phyloP scores from a whole-genome alignment of 2,329 filamentous ascomycete species.

The Falciphora oryzae region DNA sequence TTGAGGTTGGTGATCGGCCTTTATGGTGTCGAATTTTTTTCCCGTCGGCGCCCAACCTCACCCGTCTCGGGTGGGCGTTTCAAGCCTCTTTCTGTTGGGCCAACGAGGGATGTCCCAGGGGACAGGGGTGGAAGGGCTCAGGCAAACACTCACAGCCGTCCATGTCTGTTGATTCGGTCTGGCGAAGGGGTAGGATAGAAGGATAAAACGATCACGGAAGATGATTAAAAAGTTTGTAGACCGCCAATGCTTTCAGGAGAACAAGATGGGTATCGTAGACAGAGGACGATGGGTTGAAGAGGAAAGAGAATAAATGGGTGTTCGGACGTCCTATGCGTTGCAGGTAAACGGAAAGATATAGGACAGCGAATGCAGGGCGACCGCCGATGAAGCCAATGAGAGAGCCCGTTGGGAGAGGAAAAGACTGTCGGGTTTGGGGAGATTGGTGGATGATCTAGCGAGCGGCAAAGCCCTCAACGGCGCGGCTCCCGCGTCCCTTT shows the following conservation, averaged over 20 bases:
- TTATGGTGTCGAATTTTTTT: background rate
- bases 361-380: background rate
- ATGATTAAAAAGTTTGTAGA: background rate
- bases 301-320: background rate
- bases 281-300: background rate
- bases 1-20: background rate
- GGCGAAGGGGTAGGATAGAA: slow-evolving; percentile 15
- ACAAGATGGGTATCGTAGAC: slow-evolving; percentile 5
- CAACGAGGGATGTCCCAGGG: background rate
- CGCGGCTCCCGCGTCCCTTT: slow-evolving; percentile 18
- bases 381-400: background rate
- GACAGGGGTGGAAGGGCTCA: background rate
- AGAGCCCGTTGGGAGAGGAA: slow-evolving; percentile 10
- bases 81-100: background rate
- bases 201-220: slow-evolving; percentile 15
- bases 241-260: background rate
- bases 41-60: background rate
- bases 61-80: too few relatives aligned
- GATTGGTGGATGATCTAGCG: slow-evolving; percentile 11
- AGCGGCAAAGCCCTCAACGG: slow-evolving; percentile 2
- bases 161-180: background rate
- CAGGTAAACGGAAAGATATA: background rate
- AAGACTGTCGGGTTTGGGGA: slow-evolving; percentile 14
- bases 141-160: background rate
- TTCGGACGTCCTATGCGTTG: too few relatives aligned